A percentile compares a stretch with the other conserved stretches of the same genome.
These are phyloP conservation scores for Colletotrichum acutatum DNA, from an alignment of 2,329 filamentous ascomycete genomes.

Conservation along the genomic window DNA sequence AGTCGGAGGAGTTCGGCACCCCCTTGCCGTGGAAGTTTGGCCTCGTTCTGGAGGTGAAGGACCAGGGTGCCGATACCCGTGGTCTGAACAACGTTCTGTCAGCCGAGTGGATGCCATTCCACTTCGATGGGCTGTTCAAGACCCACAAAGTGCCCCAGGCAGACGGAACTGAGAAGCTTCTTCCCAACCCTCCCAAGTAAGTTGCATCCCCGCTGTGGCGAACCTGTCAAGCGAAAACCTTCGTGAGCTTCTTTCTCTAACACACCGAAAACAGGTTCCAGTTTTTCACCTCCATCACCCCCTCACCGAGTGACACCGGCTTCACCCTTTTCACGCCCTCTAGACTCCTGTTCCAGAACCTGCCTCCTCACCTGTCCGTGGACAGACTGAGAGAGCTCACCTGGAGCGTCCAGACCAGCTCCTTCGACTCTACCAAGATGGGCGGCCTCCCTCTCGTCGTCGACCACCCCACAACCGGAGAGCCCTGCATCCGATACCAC, in stretches of 20 bases:
- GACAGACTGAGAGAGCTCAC: conserved; percentile 52
- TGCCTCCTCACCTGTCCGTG: conserved; percentile 49
- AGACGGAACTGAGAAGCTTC: conserved; percentile 51
- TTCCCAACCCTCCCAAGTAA: conserved; percentile 56
- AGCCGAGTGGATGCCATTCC: conserved; percentile 66
- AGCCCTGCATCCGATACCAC: conserved; percentile 64
- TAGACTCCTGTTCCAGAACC: conserved; percentile 58
- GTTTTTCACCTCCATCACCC: conserved; percentile 59
- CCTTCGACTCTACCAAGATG: conserved; percentile 58
- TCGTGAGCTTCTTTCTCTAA: not conserved
- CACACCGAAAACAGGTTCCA: conserved; percentile 54
- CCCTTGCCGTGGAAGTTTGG: conserved; percentile 65
- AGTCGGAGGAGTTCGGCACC: conserved; percentile 58
- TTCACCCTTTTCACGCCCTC: conserved; percentile 66
- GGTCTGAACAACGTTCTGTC: conserved; percentile 64
- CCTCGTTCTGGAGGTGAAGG: conserved; percentile 61
- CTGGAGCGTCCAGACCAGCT: conserved; percentile 60
- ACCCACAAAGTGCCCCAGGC: conserved; percentile 52
- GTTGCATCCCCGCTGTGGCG: conserved; percentile 21
- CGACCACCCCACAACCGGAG: conserved; percentile 55
- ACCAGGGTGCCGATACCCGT: conserved; percentile 53
- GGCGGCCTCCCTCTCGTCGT: conserved; percentile 55
- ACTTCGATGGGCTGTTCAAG: conserved; percentile 68
- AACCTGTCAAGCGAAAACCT: not conserved
- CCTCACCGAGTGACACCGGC: conserved; percentile 61